Evolutionary conservation across 2,329 filamentous ascomycete species (phyloP).

Genomic region (Nigrospora oryzae): DNA sequence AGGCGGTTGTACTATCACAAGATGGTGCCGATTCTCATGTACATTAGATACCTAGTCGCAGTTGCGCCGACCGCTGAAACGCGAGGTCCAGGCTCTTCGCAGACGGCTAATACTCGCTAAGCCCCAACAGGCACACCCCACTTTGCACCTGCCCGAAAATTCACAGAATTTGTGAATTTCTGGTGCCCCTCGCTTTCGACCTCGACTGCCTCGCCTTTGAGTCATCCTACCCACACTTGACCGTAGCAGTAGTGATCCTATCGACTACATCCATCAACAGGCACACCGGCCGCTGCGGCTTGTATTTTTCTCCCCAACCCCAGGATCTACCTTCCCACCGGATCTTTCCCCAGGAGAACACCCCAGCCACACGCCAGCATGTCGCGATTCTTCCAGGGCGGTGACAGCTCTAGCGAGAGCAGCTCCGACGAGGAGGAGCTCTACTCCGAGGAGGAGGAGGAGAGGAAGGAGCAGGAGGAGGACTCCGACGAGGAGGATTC

Average conservation of each 20-base stretch:
- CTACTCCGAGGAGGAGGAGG: conserved; percentile 70
- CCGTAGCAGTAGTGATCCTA: too few relatives aligned
- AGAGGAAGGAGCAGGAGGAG: conserved; percentile 36
- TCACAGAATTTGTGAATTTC: conserved; percentile 2
- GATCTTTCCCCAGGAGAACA: background rate
- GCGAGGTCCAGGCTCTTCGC: too few relatives aligned
- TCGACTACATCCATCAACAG: too few relatives aligned
- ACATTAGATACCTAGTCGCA: too few relatives aligned
- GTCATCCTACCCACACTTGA: too few relatives aligned
- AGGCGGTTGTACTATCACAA: too few relatives aligned
- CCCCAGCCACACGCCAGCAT: conserved; percentile 39
- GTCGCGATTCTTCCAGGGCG: conserved; percentile 94
- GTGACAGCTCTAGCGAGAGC: conserved; percentile 91
- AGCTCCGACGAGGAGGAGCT: conserved; percentile 95
- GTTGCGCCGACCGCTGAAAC: too few relatives aligned
- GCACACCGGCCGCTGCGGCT: too few relatives aligned
- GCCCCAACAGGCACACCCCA: conserved; percentile 1
- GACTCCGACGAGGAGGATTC: conserved; percentile 43
- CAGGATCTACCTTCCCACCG: background rate
- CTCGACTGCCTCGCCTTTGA: background rate
- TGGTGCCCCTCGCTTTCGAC: background rate
- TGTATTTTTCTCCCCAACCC: too few relatives aligned
- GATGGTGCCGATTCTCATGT: too few relatives aligned
- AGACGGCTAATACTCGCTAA: conserved; percentile 2
- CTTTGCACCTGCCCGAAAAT: background rate